These are phyloP conservation scores for Rhodocollybia butyracea DNA, from an alignment of 768 basidiomycete species.

Conservation along the genomic window DNA sequence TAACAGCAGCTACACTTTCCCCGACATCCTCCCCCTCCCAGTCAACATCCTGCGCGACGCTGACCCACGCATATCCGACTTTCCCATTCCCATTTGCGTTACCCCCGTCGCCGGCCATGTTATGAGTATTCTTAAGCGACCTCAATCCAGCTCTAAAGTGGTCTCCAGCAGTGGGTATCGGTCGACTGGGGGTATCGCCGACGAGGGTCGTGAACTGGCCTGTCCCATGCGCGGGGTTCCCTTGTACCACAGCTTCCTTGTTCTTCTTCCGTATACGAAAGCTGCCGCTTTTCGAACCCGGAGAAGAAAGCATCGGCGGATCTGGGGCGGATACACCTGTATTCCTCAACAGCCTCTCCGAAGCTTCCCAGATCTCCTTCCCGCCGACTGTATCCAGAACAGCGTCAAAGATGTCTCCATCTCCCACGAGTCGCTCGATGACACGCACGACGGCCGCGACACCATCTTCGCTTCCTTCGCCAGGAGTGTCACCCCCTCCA, in stretches of 20 bases:
- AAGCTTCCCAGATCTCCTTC: conserved; percentile 72
- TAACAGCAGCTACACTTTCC: conserved; percentile 39
- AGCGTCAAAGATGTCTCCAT: conserved; percentile 69
- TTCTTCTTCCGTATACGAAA: neutral
- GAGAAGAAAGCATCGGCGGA: conserved; percentile 13
- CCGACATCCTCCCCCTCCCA: conserved; percentile 78
- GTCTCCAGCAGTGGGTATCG: conserved; percentile 68
- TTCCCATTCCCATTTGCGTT: conserved; percentile 28
- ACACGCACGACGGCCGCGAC: conserved; percentile 48
- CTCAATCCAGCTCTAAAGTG: conserved; percentile 73
- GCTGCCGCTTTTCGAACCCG: neutral
- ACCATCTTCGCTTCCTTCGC: conserved; percentile 23
- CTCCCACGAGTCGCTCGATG: conserved; percentile 46
- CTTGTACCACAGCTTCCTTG: neutral
- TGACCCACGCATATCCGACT: conserved; percentile 83
- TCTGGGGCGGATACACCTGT: conserved; percentile 18
- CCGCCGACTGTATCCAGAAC: conserved; percentile 85
- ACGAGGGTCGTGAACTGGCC: conserved; percentile 78
- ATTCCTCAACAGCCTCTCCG: conserved; percentile 55
- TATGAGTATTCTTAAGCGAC: conserved; percentile 36
- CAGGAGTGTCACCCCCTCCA: conserved; percentile 16
- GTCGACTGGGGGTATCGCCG: conserved; percentile 63
- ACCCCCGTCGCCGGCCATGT: conserved; percentile 13
- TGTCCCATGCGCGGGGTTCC: conserved; percentile 15
- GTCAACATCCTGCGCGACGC: conserved; percentile 75